A percentile compares a stretch with the other conserved stretches of the same genome.
phyloP scores from a whole-genome alignment of 2,329 filamentous ascomycete genomes.

The Talaromyces funiculosus region DNA sequence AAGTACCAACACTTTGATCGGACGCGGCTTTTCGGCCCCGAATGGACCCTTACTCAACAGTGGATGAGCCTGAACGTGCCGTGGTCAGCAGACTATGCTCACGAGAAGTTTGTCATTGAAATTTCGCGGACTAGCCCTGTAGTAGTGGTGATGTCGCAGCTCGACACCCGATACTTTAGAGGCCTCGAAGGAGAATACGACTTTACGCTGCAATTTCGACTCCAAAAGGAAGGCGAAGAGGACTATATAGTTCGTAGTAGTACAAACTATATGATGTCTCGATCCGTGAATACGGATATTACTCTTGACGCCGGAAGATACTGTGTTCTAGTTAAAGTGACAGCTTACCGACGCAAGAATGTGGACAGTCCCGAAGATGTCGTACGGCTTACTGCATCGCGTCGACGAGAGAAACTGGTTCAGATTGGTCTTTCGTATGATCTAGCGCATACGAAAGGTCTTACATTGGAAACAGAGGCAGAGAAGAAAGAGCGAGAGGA shows the following conservation, averaged over 20 bases:
- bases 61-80: conserved; percentile 57
- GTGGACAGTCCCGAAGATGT: conserved; percentile 59
- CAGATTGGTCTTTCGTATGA: conserved; percentile 45
- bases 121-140: conserved; percentile 49
- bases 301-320: conserved; percentile 70
- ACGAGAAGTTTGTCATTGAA: conserved; percentile 54
- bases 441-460: conserved; percentile 42
- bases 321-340: conserved; percentile 68
- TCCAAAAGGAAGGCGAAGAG: conserved; percentile 56
- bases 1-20: conserved; percentile 57
- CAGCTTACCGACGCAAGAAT: conserved; percentile 53
- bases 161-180: conserved; percentile 57
- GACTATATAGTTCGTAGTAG: conserved; percentile 55
- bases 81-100: conserved; percentile 57
- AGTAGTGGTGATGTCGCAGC: conserved; percentile 54
- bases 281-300: conserved; percentile 72
- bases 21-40: conserved; percentile 55
- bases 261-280: conserved; percentile 57
- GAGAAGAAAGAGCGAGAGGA: conserved; percentile 31
- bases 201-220: conserved; percentile 54
- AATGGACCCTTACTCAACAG: conserved; percentile 56
- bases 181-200: conserved; percentile 54
- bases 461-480: conserved; percentile 30
- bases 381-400: conserved; percentile 58
- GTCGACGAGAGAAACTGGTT: conserved; percentile 63